Evolutionary conservation across 495 filamentous ascomycete genomes (phyloP), one percentile per base, ranked within the genome.

Genomic region (Penicillium ucsense): DNA sequence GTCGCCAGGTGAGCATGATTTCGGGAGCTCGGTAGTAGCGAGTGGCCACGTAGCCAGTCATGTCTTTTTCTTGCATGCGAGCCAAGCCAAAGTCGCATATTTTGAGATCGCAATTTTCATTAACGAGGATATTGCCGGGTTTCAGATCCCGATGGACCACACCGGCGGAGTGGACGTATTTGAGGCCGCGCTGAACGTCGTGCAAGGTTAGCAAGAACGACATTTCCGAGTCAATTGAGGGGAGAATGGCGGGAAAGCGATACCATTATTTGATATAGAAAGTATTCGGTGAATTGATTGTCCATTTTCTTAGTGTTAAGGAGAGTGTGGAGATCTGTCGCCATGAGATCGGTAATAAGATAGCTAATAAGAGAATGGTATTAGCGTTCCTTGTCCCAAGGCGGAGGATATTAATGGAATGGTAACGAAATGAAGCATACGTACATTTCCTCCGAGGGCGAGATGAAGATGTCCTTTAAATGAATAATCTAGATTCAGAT

Each of bases 1-100:
- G 95, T 65, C 95, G 91, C 92, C 92, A 98, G 35, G 92, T 98
- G 59, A 98, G 88, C 92, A 98, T 98, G 60, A 98, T 97, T 67
- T 98, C 92, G 3, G 92, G 92, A 2, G 92, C 92, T 41, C 92
- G 83, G 73, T 98, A 98, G 75, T 96, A 98, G 72, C 92, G 78
- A 36, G 92, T 98, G 29, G 92, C 95, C 28, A 98, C 92, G 56
- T 98, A 98, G 62, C 92, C 92, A 35, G 92, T 98, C 92, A 98
- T 98, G 67, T 95, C 89, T 9, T 86, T 86, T 57, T 98, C 92
- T 66, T 97, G 92, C 57, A 97, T 90, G 59, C 92, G 86, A 35
- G 92, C 92, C 37, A 98, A 75, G 43, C 92, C 92, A 57, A 98
- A 98, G 66, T 98, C 92, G 76, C 92, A 98, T 64, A 98, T 98